A percentile compares a stretch with the other conserved stretches of the same genome.
Evolutionary conservation across 2,329 filamentous ascomycete species (phyloP).

Genomic region (Phaeosphaeria sp.): DNA sequence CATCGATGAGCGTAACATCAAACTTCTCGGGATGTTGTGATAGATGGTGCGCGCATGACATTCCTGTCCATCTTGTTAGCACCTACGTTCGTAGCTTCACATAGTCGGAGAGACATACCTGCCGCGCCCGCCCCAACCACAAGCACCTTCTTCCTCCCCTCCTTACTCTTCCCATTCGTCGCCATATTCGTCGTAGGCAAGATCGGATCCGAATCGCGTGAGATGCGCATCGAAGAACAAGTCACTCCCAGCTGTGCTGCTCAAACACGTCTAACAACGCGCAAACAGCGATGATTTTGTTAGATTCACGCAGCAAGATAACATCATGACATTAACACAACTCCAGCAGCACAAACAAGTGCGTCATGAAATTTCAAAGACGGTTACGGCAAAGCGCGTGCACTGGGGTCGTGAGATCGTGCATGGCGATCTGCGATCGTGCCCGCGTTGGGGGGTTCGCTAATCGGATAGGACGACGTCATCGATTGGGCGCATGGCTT

Average conservation of each 20-base stretch:
- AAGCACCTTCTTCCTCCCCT: slow-evolving; percentile 45
- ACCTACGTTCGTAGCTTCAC: not conserved
- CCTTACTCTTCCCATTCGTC: slow-evolving; percentile 27
- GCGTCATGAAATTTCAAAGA: slow-evolving; percentile 42
- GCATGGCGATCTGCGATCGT: slow-evolving; percentile 1
- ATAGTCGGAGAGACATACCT: slow-evolving; percentile 29
- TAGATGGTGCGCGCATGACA: slow-evolving; percentile 72
- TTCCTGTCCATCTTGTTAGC: slow-evolving; percentile 46
- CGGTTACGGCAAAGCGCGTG: slow-evolving; percentile 21
- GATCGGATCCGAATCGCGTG: slow-evolving; percentile 37
- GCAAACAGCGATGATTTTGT: slow-evolving; percentile 12
- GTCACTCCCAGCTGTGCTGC: no score
- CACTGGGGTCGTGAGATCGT: slow-evolving; percentile 9
- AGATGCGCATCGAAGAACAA: slow-evolving; percentile 27
- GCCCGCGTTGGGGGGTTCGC: not conserved
- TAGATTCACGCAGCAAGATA: slow-evolving; percentile 9
- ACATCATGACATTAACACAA: slow-evolving; percentile 15
- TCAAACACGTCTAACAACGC: not conserved
- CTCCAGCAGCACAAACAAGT: slow-evolving; percentile 8
- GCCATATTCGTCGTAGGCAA: slow-evolving; percentile 43
- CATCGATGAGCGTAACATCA: slow-evolving; percentile 64
- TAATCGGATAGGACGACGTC: slow-evolving; percentile 12
- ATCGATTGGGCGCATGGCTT: slow-evolving; percentile 5
- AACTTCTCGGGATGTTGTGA: slow-evolving; percentile 71
- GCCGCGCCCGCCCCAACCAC: slow-evolving; percentile 51